phyloP scores from a whole-genome alignment of 495 filamentous ascomycete genomes.

The Aspergillus carlsbadensis region DNA sequence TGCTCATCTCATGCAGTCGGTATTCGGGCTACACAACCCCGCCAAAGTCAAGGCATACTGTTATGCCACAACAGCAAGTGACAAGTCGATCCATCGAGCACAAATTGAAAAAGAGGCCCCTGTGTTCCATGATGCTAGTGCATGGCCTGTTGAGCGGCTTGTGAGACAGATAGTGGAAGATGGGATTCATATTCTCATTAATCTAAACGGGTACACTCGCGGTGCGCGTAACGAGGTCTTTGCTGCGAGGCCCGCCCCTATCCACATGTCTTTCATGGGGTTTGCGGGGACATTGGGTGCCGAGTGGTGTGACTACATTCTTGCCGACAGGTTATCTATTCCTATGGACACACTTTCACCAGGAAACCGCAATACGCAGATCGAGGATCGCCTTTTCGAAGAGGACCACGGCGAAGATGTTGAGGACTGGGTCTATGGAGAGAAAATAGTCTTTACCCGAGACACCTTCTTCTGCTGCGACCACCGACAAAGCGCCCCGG shows the following conservation, averaged over 20 bases:
- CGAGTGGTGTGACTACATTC: constrained; percentile 98
- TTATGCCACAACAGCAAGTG: constrained; percentile 94
- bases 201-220: constrained; percentile 95
- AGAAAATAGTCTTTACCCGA: constrained; percentile 93
- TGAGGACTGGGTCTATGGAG: constrained; percentile 88
- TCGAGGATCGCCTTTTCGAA: constrained; percentile 71
- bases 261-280: constrained; percentile 99
- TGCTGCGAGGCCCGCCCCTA: constrained; percentile 88
- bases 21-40: constrained; percentile 87
- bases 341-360: constrained; percentile 79
- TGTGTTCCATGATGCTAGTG: constrained; percentile 84
- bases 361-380: constrained; percentile 66
- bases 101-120: constrained; percentile 96
- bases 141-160: constrained; percentile 80
- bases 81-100: constrained; percentile 85
- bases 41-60: constrained; percentile 79
- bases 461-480: constrained; percentile 99
- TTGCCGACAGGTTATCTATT: constrained; percentile 86
- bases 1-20: constrained; percentile 97
- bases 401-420: constrained; percentile 61
- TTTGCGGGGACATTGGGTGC: constrained; percentile 96
- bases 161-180: constrained; percentile 92
- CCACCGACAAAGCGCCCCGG: constrained; percentile 88
- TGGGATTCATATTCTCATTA: constrained; percentile 93
- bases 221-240: constrained; percentile 98